Base-by-base conservation (phyloP, 805 yeast species). In the Danielozyma ontarioensis region DNA sequence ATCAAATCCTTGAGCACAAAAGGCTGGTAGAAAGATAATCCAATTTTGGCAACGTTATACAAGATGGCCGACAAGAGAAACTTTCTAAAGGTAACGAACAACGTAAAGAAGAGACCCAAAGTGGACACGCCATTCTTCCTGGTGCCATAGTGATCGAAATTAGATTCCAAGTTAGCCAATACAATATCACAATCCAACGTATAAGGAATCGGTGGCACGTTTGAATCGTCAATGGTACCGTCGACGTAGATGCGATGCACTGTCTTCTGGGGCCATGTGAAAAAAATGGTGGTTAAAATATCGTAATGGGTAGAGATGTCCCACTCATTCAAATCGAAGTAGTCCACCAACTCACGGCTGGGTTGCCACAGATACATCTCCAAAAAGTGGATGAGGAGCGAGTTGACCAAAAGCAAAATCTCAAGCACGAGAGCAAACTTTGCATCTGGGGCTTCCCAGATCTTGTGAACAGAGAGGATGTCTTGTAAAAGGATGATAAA, bases 1-100 rank as follows among this genome's bases (percentile, higher is more conserved):
- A 62, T 55, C 32, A 61, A 53, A 17, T 39, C 37, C 39, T 51
- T 54, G 25, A 61, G 51, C 17, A 61, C 38, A 39, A 55, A 61
- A 3, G 68, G 65, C 30, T 50, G 51, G 15, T 51, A 32, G 28
- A 55, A 40, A 13, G 48, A 45, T 12, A 46, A 44, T 2, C 40
- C 13, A n/a, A 52, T 51, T 32, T 56, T 62, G 19, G 48, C 12
- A 10, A 13, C n/a, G 13, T 5, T 10, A 13, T 4, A 4, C 6
- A 4, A n/a, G 10, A 10, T n/a, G 10, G 14, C 17, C 15, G 17
- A 16, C 27, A 10, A 6, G 7, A 5, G 5, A 4, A 4, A 6
- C 22, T 19, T 19, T 10, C 22, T 6, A 6, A 10, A 19, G 22
- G 22, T 19, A 6, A 10, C 10, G 22, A 19, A 10, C 8, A 19